Evolutionary conservation across 2,329 filamentous ascomycete species (phyloP).

Genomic region (Plectosphaerella cucumerina): DNA sequence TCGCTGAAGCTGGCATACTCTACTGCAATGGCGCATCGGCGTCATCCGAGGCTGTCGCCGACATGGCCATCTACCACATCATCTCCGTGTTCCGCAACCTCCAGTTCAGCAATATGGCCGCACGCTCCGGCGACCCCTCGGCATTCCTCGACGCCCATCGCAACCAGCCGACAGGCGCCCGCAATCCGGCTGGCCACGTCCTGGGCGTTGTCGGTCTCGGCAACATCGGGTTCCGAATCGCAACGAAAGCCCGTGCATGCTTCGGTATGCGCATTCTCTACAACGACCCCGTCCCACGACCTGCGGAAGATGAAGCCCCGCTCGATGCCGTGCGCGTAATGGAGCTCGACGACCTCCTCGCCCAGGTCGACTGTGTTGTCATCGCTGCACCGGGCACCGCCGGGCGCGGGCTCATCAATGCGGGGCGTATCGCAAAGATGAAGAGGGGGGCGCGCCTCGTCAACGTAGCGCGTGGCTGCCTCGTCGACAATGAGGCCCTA

Average conservation of each 20-base stretch:
- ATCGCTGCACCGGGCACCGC: slow-evolving; percentile 42
- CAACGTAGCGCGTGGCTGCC: slow-evolving; percentile 43
- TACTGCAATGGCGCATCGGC: slow-evolving; percentile 61
- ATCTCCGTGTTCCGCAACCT: slow-evolving; percentile 55
- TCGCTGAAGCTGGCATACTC: slow-evolving; percentile 34
- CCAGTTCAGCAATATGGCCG: slow-evolving; percentile 48
- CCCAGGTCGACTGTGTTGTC: slow-evolving; percentile 42
- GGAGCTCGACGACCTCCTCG: slow-evolving; percentile 41
- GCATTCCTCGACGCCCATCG: slow-evolving; percentile 49
- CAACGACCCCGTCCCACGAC: slow-evolving; percentile 39
- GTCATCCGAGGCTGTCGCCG: slow-evolving; percentile 58
- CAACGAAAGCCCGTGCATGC: slow-evolving; percentile 47
- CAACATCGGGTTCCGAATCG: slow-evolving; percentile 48
- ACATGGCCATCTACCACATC: slow-evolving; percentile 56
- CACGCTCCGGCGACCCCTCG: slow-evolving; percentile 35
- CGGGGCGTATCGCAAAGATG: slow-evolving; percentile 37
- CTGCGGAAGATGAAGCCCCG: slow-evolving; percentile 32
- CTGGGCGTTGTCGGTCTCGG: slow-evolving; percentile 59
- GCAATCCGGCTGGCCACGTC: slow-evolving; percentile 49
- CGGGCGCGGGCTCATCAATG: slow-evolving; percentile 34
- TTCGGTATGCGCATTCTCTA: slow-evolving; percentile 57
- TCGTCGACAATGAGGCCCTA: slow-evolving; percentile 12
- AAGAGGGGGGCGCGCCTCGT: slow-evolving; percentile 48
- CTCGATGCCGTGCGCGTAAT: slow-evolving; percentile 34
- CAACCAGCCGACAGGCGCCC: slow-evolving; percentile 46